Percentiles rank a stretch among this genome's conserved stretches.
Evolutionary conservation across 306 rosid genomes (phyloP).

Genomic region (Datisca glomerata): DNA sequence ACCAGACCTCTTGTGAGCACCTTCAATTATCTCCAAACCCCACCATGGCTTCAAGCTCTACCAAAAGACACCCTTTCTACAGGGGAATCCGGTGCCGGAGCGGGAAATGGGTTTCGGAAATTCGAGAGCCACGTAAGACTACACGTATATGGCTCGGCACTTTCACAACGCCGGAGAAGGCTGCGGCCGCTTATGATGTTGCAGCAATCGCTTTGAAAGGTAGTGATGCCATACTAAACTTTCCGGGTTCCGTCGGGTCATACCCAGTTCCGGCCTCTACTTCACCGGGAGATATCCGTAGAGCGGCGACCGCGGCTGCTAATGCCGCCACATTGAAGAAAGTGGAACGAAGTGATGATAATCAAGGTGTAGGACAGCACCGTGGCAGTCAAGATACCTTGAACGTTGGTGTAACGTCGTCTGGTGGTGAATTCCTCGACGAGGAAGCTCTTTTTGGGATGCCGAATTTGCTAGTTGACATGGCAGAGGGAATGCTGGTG

Average conservation of each 20-base stretch:
- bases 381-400: not conserved
- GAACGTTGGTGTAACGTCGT: not conserved
- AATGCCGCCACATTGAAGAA: no score
- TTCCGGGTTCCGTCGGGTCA: slow-evolving; percentile 33
- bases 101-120: slow-evolving; percentile 96
- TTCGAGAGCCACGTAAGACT: slow-evolving; percentile 82
- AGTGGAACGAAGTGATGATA: no score
- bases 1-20: no score
- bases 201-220: slow-evolving; percentile 88
- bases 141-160: slow-evolving; percentile 95
- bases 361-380: no score
- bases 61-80: no score
- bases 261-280: slow-evolving; percentile 67
- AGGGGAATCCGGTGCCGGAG: slow-evolving; percentile 64
- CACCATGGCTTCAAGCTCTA: no score
- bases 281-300: slow-evolving; percentile 48
- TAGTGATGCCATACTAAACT: slow-evolving; percentile 49
- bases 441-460: slow-evolving; percentile 73
- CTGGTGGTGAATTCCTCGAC: slow-evolving; percentile 18
- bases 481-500: slow-evolving; percentile 92
- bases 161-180: slow-evolving; percentile 71
- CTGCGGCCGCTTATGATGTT: slow-evolving; percentile 89
- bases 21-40: no score
- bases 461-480: slow-evolving; percentile 74
- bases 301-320: slow-evolving; percentile 76